Base-by-base conservation (phyloP, 2,329 filamentous ascomycete species). In the Endocalyx cinctus region DNA sequence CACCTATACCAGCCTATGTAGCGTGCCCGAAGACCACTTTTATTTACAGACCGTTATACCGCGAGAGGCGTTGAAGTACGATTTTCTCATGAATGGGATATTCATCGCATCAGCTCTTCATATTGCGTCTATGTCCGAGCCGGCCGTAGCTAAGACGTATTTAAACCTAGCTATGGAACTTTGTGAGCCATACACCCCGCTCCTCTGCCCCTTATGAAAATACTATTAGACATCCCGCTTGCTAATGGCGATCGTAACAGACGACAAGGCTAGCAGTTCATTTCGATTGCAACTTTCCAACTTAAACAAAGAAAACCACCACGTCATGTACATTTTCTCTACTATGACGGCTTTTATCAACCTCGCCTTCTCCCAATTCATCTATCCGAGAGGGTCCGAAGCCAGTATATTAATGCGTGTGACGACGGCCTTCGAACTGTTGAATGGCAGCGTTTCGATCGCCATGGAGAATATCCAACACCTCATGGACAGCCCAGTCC, bases 1-100 rank as follows among this genome's bases (percentile, higher is more conserved):
- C 13, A 72, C 67, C 0, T 72, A 61, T 42, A 55, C 55, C 13
- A 52, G 51, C 25, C 46, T 64, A 22, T 55, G 45, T 15, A 63
- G 60, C 23, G 57, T 70, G 6, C 57, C 60, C 0, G 52, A 60
- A 12, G 60, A 63, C 28, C 34, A 42, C 12, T 41, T 53, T 5
- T 59, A 62, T 35, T 52, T 66, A 11, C 58, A 59, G 17, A 36
- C 41, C 0, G 35, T 56, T 6, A 36, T 66, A 17, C 54, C 61
- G 6, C 51, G 56, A 4, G 47, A 55, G 39, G 57, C 54, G 0
- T 50, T 67, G n/a, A 48, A 54, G n/a, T 48, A 64, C 22, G 53
- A 59, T 18, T 67, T 59, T 34, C 47, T 67, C 27, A 42, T 67
- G 3, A 51, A 66, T 20, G 59, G 60, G 33, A 50, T 64, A 20